Evolutionary conservation across 768 basidiomycete species (phyloP).

Genomic region (Polyporus arcularius): DNA sequence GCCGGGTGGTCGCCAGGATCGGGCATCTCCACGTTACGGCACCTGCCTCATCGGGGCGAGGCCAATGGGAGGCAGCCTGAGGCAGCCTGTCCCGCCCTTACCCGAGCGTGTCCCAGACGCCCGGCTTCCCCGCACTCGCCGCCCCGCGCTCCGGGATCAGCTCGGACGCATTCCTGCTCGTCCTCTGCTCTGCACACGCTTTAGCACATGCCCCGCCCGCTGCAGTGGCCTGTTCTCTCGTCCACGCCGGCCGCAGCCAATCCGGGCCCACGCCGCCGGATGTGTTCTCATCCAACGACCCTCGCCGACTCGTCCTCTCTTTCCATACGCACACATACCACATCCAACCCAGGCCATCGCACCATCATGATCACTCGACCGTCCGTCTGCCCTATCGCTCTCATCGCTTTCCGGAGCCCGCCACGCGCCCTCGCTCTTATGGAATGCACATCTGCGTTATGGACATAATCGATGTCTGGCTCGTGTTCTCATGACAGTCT

Average conservation of each 20-base stretch:
- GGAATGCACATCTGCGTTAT: not conserved
- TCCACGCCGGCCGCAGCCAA: slow-evolving; percentile 3
- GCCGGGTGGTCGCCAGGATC: slow-evolving; percentile 13
- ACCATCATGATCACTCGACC: slow-evolving; percentile 6
- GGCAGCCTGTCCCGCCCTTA: slow-evolving; percentile 7
- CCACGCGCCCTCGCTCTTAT: not conserved
- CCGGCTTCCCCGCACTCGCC: slow-evolving; percentile 13
- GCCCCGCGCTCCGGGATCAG: slow-evolving; percentile 4
- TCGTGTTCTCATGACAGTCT: not conserved
- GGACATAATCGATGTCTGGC: not conserved
- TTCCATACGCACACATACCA: slow-evolving; percentile 6
- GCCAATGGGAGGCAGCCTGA: slow-evolving; percentile 1
- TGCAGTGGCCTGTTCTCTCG: not conserved
- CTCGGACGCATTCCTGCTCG: slow-evolving; percentile 1
- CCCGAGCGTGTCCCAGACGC: not conserved
- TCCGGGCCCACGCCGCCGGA: not conserved
- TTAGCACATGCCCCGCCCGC: not conserved
- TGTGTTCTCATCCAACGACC: slow-evolving; percentile 2
- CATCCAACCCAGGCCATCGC: slow-evolving; percentile 12
- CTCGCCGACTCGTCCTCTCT: not conserved
- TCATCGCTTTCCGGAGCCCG: slow-evolving; percentile 5
- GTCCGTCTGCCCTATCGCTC: slow-evolving; percentile 10
- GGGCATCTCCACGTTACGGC: slow-evolving; percentile 15
- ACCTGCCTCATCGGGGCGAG: slow-evolving; percentile 9
- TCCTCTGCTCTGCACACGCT: not conserved